Base-by-base conservation (phyloP, 805 yeast species). In the Starmerella bombicola region DNA sequence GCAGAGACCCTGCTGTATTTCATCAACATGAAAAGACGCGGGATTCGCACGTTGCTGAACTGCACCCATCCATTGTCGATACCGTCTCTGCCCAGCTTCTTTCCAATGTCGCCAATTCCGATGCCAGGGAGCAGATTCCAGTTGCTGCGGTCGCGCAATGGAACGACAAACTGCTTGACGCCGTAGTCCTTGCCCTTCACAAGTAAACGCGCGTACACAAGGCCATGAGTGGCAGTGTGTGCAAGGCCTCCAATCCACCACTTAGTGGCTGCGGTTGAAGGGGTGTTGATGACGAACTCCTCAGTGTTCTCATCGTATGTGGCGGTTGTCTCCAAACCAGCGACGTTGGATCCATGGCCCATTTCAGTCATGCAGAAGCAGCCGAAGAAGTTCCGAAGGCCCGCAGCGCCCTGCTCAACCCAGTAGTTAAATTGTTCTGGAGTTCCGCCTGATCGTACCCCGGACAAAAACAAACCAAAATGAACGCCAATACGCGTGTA, bases 231-330 rank as follows among this genome's bases (percentile, higher is more conserved):
- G 5, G 95, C 83, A 17, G 93, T 78, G 61, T 83, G 93, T 9
- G 95, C 95, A 31, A 95, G 95, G 53, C 96, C 96, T 35, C 96
- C 96, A 55, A 86, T 86, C 96, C 96, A 86, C 95, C 96, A 86
- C 60, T 86, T 86, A 20, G 95, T 85, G 33, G 96, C 95, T 28
- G 93, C 86, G 41, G 81, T 60, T 56, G 85, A 81, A 1, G 96
- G 96, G 10, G 96, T 86, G 57, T 82, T 72, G 54, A 86, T 75
- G 41, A 71, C 58, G 56, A 86, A 81, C 48, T 76, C 75, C 53
- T 83, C 82, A 22, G 69, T 70, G 15, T 62, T 63, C 16, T 66
- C 63, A 58, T 83, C 78, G 58, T 70, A 86, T 17, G 80, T 78
- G 13, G 96, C 95, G 13, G 85, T 80, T n/a, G 96, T 86, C 61